Evolutionary conservation across 164 flowering plant genomes (phyloP), one percentile per base, ranked within the genome.

Genomic region (Umbellularia californica): DNA sequence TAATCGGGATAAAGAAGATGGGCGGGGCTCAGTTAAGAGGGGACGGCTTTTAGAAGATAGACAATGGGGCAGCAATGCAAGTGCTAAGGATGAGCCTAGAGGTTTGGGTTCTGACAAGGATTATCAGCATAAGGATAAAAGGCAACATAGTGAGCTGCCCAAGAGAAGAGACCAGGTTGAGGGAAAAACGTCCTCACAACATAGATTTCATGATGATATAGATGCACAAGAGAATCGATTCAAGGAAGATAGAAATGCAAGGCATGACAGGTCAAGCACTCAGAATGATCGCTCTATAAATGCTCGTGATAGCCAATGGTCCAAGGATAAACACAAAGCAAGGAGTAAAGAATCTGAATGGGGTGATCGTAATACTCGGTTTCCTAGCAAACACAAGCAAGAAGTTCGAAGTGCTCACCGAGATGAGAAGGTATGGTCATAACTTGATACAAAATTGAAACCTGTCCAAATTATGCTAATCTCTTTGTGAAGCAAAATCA

Each of bases 161-260:
- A 96, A 83, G 82, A 86, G 88, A 80, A 88, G 82, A 79, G 95
- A 87, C 5, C 74, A 87, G 63, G 72, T 65, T 68, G 97, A 89
- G 70, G 91, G 84, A 81, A 93, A 81, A 68, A 80, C 73, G 74
- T 71, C 60, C 66, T 77, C 81, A n/a, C 89, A 81, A 71, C 88
- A 82, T 58, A 83, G 88, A 83, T 92, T 86, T 33, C 92, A 85
- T 74, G 98, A 91, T 58, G 93, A 89, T 85, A 78, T 69, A 50
- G 77, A 85, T 86, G 72, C 83, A 9, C 88, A 86, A 47, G 90
- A 85, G 63, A 83, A 79, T 77, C 90, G 81, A 67, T 28, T 74
- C 47, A 41, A 41, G 47, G 47, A 88, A 78, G 95, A 88, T 25
- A 90, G 84, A 77, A 87, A 85, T 83, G 81, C 84, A 50, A 88